Percentiles rank a stretch among this genome's conserved stretches.
These are phyloP conservation scores for Paramecium octaurelia DNA, from an alignment of 73 alveolate genomes.

Conservation along the genomic window DNA sequence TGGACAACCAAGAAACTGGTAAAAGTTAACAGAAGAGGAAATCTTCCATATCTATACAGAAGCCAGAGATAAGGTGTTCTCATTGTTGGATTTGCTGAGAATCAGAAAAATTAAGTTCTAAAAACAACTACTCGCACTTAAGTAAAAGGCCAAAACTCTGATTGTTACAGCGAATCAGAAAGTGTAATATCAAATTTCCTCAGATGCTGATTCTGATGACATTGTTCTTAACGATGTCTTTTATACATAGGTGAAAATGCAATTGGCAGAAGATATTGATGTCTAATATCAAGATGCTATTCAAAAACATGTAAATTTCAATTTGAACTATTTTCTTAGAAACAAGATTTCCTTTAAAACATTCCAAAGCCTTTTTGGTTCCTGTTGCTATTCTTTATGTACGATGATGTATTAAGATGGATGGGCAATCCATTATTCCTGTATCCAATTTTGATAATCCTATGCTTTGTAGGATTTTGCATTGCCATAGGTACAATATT, in stretches of 20 bases:
- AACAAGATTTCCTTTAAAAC: constrained; percentile 29
- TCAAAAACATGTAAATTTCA: not conserved
- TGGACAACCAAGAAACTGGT: constrained; percentile 41
- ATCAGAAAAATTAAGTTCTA: not conserved
- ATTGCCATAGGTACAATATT: constrained; percentile 36
- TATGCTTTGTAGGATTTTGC: constrained; percentile 53
- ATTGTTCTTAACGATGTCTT: not conserved
- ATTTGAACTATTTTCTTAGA: not conserved
- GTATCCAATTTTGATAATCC: constrained; percentile 41
- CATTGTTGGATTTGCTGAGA: not conserved
- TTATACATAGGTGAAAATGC: not conserved
- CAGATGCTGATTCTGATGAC: not conserved
- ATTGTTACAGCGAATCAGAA: not conserved
- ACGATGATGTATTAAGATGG: constrained; percentile 64
- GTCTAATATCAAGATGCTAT: constrained; percentile 24
- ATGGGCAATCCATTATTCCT: constrained; percentile 58
- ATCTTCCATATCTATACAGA: not conserved
- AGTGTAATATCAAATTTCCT: not conserved
- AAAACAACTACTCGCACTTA: not conserved
- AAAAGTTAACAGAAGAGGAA: constrained; percentile 18
- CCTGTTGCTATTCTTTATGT: constrained; percentile 48
- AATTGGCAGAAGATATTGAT: constrained; percentile 4
- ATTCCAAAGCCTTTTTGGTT: constrained; percentile 57
- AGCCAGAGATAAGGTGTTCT: not conserved
- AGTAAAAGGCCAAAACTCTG: not conserved